Conservation (phyloP, 2,329 filamentous ascomycete genomes). For the Anisogramma anomala region DNA sequence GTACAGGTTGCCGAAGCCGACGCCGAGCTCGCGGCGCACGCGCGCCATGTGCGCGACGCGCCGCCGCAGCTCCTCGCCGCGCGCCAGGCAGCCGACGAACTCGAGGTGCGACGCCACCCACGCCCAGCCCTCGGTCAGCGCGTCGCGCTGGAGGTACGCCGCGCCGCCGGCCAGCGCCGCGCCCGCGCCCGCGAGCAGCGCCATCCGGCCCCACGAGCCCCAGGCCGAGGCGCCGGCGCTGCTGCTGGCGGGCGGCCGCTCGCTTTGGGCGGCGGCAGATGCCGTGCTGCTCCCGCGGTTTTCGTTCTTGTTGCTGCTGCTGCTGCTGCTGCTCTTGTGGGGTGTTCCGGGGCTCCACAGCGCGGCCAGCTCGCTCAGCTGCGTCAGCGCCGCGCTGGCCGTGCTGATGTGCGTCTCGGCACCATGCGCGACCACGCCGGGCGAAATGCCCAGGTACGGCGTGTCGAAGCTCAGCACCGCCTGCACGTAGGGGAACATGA, state of each 20-base stretch:
- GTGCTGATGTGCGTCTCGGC: slow-evolving; percentile 79
- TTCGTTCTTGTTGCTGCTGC: slow-evolving; percentile 24
- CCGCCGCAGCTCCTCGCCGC: slow-evolving; percentile 68
- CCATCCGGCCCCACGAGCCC: slow-evolving; percentile 75
- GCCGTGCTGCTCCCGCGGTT: not conserved
- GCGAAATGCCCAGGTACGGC: slow-evolving; percentile 73
- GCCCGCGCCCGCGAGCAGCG: slow-evolving; percentile 72
- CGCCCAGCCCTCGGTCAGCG: slow-evolving; percentile 60
- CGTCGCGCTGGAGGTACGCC: slow-evolving; percentile 74
- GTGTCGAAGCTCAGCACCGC: slow-evolving; percentile 91
- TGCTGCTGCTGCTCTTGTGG: slow-evolving; percentile 23
- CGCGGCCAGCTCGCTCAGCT: slow-evolving; percentile 52
- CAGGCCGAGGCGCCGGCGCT: slow-evolving; percentile 36
- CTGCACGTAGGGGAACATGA: slow-evolving; percentile 91
- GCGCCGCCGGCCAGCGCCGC: slow-evolving; percentile 73
- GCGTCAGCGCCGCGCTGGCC: slow-evolving; percentile 55
- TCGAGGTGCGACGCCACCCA: slow-evolving; percentile 88
- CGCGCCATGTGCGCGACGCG: slow-evolving; percentile 59
- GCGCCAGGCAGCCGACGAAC: slow-evolving; percentile 81
- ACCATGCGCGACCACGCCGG: slow-evolving; percentile 71
- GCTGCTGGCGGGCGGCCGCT: slow-evolving; percentile 27
- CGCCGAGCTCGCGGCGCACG: slow-evolving; percentile 50
- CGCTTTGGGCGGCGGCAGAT: slow-evolving; percentile 16
- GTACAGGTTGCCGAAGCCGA: slow-evolving; percentile 81
- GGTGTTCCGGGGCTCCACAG: slow-evolving; percentile 43